Evolutionary conservation across 2,329 filamentous ascomycete genomes (phyloP), one percentile per base, ranked within the genome.

Genomic region (Coniochaeta prunicola): DNA sequence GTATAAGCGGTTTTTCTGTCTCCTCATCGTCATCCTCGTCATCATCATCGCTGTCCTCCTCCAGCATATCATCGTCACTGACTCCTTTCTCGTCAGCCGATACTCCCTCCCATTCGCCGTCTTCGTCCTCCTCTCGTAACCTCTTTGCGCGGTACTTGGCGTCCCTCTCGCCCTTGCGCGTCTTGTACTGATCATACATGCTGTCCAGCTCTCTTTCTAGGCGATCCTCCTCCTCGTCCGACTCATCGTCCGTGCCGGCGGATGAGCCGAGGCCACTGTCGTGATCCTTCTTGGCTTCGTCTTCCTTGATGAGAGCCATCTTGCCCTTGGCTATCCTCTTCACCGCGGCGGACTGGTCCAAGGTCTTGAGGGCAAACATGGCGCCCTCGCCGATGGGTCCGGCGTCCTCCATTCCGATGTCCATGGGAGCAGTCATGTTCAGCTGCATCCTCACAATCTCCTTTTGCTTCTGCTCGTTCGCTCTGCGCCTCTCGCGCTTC

Each of bases 381-480:
- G 90, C 80, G 53, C 91, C 90, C 45, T 91, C 87, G 26, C 91
- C 92, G 56, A 84, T 79, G 0, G 90, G 89, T 0, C 91, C 91
- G 26, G 83, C 76, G 73, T 94, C 91, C 70, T 96, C 94, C 76
- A 96, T 84, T 68, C 94, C 94, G 63, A 99, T 96, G 64, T 99
- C 94, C 80, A 91, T 94, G 8, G 94, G 94, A 0, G 92, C 90
- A 2, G 88, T 88, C 94, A 99, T 99, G 76, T 97, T 88, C 78
- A 99, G 86, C 73, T 99, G 94, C 88, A 99, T 89, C 34, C 94
- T 87, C n/a, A 96, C 81, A 61, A 97, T 91, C 64, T 97, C 94
- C 66, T 90, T 94, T 66, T 94, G 90, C 74, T 96, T 97, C 72
- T 86, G 86, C 73, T 99, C 94, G 64, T 99, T 99, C 61, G 96